A percentile compares a stretch with the other conserved stretches of the same genome.
These are phyloP conservation scores for Nasturtium officinale DNA, from an alignment of 345 rosid species.

Conservation along the genomic window DNA sequence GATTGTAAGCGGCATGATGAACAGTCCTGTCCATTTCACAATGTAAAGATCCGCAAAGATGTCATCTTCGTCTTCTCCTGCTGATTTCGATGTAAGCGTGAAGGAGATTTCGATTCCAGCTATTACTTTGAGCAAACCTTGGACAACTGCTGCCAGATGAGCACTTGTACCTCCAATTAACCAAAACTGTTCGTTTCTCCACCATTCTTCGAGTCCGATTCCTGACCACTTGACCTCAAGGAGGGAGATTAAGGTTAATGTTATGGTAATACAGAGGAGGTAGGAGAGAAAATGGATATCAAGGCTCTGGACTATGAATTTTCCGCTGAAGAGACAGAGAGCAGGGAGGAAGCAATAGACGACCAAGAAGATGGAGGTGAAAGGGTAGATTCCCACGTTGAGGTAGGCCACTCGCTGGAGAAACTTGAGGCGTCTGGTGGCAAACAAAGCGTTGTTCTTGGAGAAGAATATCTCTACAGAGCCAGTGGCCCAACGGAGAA, in stretches of 20 bases:
- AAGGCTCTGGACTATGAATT: conserved; percentile 70
- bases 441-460: conserved; percentile 72
- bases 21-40: conserved; percentile 87
- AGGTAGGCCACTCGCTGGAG: conserved; percentile 83
- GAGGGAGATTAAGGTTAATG: conserved; percentile 68
- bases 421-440: conserved; percentile 72
- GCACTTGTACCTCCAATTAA: conserved; percentile 91
- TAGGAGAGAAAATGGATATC: conserved; percentile 63
- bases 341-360: conserved; percentile 90
- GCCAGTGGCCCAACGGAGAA: conserved; percentile 95
- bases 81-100: conserved; percentile 70
- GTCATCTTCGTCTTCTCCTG: conserved; percentile 77
- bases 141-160: conserved; percentile 79
- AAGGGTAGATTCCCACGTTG: conserved; percentile 86
- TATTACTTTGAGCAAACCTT: conserved; percentile 78
- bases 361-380: conserved; percentile 77
- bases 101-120: conserved; percentile 90
- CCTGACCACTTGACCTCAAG: conserved; percentile 96
- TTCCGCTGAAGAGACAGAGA: conserved; percentile 73
- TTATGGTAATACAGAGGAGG: conserved; percentile 65
- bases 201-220: conserved; percentile 76
- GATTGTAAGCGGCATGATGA: conserved; percentile 80
- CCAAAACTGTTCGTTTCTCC: conserved; percentile 98
- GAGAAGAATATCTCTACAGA: conserved; percentile 93
- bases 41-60: conserved; percentile 73